Conservation (phyloP, 192 early-diverging fungal genomes). For the Podila clonocystis region DNA sequence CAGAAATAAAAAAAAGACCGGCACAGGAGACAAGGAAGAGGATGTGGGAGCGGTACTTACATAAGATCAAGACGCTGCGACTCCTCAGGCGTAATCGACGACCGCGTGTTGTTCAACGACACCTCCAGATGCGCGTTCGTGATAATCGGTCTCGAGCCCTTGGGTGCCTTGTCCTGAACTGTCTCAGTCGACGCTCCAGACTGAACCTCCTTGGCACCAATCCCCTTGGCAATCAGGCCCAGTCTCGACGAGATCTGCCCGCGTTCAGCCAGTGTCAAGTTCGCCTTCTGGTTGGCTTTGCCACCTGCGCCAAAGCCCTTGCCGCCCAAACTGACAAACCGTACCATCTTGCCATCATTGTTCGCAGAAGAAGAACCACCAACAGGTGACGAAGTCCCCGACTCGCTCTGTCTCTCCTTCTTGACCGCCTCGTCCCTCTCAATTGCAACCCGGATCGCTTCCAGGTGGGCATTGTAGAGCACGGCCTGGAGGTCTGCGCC, state of each 20-base stretch:
- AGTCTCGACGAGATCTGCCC: constrained; percentile 58
- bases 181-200: constrained; percentile 21
- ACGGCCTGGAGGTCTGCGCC: constrained; percentile 97
- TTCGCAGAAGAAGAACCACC: constrained; percentile 3
- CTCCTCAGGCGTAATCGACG: constrained; percentile 72
- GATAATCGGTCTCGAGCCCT: constrained; percentile 44
- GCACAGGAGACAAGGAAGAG: not conserved
- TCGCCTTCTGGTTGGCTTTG: constrained; percentile 41
- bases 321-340: constrained; percentile 41
- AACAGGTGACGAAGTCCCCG: constrained; percentile 14
- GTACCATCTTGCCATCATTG: constrained; percentile 49
- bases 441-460: constrained; percentile 82
- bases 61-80: constrained; percentile 61
- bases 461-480: constrained; percentile 91
- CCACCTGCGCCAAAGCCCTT: constrained; percentile 13
- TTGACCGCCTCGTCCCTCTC: constrained; percentile 56
- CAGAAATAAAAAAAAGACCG: not conserved
- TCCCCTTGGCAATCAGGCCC: constrained; percentile 51
- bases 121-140: constrained; percentile 61
- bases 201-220: constrained; percentile 21
- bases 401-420: constrained; percentile 43
- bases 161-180: constrained; percentile 21
- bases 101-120: constrained; percentile 66
- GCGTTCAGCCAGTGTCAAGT: constrained; percentile 62
- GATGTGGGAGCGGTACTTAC: no score